phyloP scores from a whole-genome alignment of 345 rosid genomes.

The Balakata baccata region DNA sequence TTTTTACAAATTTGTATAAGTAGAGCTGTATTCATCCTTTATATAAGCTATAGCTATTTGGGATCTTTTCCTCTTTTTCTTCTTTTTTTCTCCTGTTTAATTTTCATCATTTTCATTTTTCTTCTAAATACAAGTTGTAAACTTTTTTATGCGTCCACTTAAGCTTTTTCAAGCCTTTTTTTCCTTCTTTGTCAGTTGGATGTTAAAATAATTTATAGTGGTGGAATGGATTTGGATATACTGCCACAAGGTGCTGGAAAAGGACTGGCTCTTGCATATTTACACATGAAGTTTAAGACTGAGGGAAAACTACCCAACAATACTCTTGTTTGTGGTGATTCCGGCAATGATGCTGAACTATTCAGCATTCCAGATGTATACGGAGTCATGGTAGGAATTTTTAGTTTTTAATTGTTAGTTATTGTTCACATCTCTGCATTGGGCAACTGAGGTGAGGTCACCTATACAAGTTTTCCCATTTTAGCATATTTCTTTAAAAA shows the following conservation, averaged over 20 bases:
- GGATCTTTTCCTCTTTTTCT: not conserved
- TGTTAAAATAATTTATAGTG: conserved; percentile 90
- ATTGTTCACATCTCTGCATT: not conserved
- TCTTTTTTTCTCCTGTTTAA: not conserved
- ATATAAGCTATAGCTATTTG: not conserved
- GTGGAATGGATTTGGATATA: conserved; percentile 92
- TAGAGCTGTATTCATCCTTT: not conserved
- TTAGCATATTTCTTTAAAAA: not conserved
- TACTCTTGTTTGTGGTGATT: conserved; percentile 96
- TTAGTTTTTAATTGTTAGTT: not conserved
- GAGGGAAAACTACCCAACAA: conserved; percentile 70
- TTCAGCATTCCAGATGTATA: conserved; percentile 84
- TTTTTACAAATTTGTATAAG: not conserved
- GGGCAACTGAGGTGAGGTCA: conserved; percentile 7
- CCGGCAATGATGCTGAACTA: conserved; percentile 97
- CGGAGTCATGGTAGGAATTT: conserved; percentile 81
- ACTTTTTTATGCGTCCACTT: not conserved
- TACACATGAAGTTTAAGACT: conserved; percentile 63
- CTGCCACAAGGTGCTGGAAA: conserved; percentile 96
- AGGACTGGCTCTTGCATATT: conserved; percentile 95
- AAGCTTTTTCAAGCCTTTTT: not conserved
- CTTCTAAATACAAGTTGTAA: too few species aligned
- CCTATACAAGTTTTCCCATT: not conserved
- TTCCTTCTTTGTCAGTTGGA: conserved; percentile 51
- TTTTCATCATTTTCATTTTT: not conserved